Percentiles rank a stretch among this genome's conserved stretches.
Conservation (phyloP, 306 rosid genomes). For the Cajanus cajan region DNA sequence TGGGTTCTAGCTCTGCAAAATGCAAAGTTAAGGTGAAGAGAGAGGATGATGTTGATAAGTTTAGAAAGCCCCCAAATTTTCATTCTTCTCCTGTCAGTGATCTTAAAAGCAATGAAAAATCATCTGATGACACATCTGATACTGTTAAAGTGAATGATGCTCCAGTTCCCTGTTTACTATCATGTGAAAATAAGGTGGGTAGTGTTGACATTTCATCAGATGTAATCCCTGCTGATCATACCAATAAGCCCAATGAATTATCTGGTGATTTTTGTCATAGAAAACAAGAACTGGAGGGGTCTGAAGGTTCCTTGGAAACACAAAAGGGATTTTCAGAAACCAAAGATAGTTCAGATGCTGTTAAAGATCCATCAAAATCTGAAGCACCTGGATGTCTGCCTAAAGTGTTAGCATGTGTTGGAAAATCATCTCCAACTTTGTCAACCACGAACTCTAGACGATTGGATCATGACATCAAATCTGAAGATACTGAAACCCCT, state of each 20-base stretch:
- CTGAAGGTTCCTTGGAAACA: slow-evolving; percentile 45
- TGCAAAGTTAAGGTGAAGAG: slow-evolving; percentile 46
- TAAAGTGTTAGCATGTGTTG: slow-evolving; percentile 43
- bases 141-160: slow-evolving; percentile 43
- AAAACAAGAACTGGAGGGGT: slow-evolving; percentile 56
- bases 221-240: slow-evolving; percentile 43
- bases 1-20: slow-evolving; percentile 37
- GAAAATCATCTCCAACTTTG: slow-evolving; percentile 56
- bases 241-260: slow-evolving; percentile 45
- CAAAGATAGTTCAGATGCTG: slow-evolving; percentile 49
- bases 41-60: slow-evolving; percentile 49
- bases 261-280: slow-evolving; percentile 42
- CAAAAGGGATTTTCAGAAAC: slow-evolving; percentile 48
- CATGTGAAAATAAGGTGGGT: slow-evolving; percentile 51
- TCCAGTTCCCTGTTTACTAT: slow-evolving; percentile 35
- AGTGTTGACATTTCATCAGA: slow-evolving; percentile 46
- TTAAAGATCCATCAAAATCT: slow-evolving; percentile 58
- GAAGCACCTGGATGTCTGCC: slow-evolving; percentile 42
- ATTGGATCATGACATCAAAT: slow-evolving; percentile 40
- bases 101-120: slow-evolving; percentile 44
- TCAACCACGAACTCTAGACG: slow-evolving; percentile 48
- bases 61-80: slow-evolving; percentile 40
- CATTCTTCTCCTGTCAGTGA: slow-evolving; percentile 52
- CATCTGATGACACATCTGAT: slow-evolving; percentile 49
- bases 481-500: slow-evolving; percentile 51